Evolutionary conservation across 1,284 basidiomycete genomes (phyloP).

Genomic region (Rhodotorula mucilaginosa): DNA sequence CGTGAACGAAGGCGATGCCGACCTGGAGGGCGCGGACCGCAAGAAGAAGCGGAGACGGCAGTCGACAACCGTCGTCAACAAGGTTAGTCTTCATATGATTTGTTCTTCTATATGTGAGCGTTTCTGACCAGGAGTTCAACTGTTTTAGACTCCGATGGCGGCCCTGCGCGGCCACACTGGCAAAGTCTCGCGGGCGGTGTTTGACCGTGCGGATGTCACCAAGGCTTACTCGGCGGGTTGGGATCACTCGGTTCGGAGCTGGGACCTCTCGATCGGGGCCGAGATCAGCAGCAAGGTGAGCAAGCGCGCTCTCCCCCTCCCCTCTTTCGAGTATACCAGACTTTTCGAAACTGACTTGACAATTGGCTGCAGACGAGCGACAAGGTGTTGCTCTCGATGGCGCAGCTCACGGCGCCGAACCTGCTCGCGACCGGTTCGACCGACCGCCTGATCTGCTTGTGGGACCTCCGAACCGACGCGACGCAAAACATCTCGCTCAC

Average conservation of each 20-base stretch:
- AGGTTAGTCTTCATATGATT: constrained; percentile 42
- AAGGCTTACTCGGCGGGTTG: constrained; percentile 49
- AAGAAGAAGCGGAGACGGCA: constrained; percentile 54
- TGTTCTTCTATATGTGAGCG: neutral
- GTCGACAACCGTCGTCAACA: constrained; percentile 48
- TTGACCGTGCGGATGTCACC: constrained; percentile 46
- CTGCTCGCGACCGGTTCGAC: constrained; percentile 54
- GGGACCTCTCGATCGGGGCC: constrained; percentile 52
- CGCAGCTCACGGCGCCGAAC: constrained; percentile 50
- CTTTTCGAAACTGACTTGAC: no score
- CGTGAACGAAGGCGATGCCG: constrained; percentile 63
- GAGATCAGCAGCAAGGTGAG: constrained; percentile 50
- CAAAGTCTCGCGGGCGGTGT: constrained; percentile 65
- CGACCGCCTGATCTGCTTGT: constrained; percentile 55
- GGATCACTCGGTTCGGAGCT: constrained; percentile 55
- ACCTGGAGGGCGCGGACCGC: constrained; percentile 52
- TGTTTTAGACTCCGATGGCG: constrained; percentile 60
- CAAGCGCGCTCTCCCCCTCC: no score
- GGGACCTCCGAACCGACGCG: constrained; percentile 53
- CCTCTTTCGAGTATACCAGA: no score
- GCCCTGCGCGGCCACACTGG: constrained; percentile 73
- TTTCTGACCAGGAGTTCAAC: neutral
- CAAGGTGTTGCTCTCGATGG: constrained; percentile 52
- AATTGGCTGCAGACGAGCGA: constrained; percentile 41
- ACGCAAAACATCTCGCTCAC: constrained; percentile 55